phyloP scores from a whole-genome alignment of 257 asterid genomes.

The Salvia hispanica region DNA sequence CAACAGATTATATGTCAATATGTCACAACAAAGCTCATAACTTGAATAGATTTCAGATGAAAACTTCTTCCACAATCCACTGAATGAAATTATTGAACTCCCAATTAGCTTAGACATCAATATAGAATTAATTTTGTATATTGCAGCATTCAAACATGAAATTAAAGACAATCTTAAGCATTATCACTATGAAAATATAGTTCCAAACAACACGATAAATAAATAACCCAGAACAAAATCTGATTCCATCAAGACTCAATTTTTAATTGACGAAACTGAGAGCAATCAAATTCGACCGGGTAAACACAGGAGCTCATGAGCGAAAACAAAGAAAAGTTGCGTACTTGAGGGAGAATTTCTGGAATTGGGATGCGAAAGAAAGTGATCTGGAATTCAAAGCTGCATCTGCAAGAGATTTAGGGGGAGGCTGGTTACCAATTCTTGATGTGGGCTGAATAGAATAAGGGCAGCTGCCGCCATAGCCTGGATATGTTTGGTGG shows the following conservation, averaged over 20 bases:
- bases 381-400: constrained; percentile 37
- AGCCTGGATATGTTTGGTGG: not conserved
- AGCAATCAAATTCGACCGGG: not conserved
- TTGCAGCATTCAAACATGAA: constrained; percentile 2
- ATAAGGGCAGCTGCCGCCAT: constrained; percentile 52
- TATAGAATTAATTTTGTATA: no score
- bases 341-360: constrained; percentile 47
- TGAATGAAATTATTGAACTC: not conserved
- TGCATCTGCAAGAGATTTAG: constrained; percentile 27
- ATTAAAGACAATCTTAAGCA: not conserved
- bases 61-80: not conserved
- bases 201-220: no score
- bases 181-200: not conserved
- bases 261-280: not conserved
- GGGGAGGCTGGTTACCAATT: constrained; percentile 27
- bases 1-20: not conserved
- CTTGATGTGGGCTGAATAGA: constrained; percentile 29
- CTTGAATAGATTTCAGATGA: not conserved
- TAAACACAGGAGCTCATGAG: not conserved
- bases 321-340: constrained; percentile 18
- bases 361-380: constrained; percentile 58
- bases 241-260: no score
- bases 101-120: no score
- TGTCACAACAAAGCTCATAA: not conserved
- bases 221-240: no score